Conservation (phyloP, 345 rosid genomes). For the Garcia nutans region DNA sequence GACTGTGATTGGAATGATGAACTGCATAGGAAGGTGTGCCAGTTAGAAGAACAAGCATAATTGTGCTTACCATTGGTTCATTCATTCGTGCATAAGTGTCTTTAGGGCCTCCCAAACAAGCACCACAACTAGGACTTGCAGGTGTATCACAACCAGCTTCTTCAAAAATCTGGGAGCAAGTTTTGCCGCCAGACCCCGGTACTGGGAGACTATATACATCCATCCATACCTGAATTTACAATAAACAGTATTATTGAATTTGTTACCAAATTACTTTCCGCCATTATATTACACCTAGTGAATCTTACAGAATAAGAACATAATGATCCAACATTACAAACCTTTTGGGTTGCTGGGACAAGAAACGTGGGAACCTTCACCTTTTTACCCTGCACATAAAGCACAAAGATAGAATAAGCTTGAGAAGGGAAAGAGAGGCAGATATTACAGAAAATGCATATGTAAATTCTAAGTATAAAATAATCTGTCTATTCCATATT, state of each 20-base stretch:
- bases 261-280: neutral
- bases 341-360: constrained; percentile 97
- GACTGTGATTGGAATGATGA: neutral
- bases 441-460: neutral
- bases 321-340: constrained; percentile 16
- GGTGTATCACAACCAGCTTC: constrained; percentile 99
- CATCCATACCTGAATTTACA: constrained; percentile 73
- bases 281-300: neutral
- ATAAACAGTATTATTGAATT: neutral
- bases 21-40: neutral
- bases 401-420: neutral
- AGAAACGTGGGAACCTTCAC: constrained; percentile 97
- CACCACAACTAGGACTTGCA: constrained; percentile 93
- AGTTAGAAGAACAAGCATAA: neutral
- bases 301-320: neutral
- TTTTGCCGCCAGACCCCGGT: constrained; percentile 94
- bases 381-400: constrained; percentile 62
- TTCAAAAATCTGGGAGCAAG: constrained; percentile 93
- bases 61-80: constrained; percentile 62
- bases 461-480: too few relatives aligned
- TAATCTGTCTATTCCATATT: too few relatives aligned
- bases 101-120: constrained; percentile 95
- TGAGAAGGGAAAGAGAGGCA: neutral
- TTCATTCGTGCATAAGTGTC: constrained; percentile 96
- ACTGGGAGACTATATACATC: constrained; percentile 82